These are phyloP conservation scores for Lactarius evosmus DNA, from an alignment of 768 basidiomycete genomes.

Conservation along the genomic window DNA sequence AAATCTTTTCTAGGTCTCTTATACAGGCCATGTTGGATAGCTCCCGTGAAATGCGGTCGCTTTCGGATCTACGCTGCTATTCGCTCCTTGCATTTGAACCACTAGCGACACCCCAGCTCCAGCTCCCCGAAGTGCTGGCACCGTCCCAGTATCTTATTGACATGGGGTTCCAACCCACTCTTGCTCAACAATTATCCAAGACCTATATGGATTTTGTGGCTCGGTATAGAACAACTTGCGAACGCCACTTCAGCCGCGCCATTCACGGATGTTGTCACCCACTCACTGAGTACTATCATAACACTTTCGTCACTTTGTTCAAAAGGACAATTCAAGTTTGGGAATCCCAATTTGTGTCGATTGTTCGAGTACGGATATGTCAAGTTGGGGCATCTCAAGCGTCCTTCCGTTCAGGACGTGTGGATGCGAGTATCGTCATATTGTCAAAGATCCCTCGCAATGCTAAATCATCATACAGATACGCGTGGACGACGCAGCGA, in stretches of 20 bases:
- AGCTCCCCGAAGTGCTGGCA: conserved; percentile 1
- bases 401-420: not conserved
- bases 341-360: not conserved
- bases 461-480: not conserved
- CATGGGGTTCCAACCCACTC: conserved; percentile 4
- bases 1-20: not conserved
- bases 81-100: not conserved
- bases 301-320: conserved; percentile 1
- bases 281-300: not conserved
- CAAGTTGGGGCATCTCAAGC: not conserved
- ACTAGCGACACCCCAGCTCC: not conserved
- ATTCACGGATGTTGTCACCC: not conserved
- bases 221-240: not conserved
- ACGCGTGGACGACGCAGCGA: conserved; percentile 1
- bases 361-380: not conserved
- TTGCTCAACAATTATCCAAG: not conserved
- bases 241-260: not conserved
- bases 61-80: not conserved
- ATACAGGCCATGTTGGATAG: not conserved
- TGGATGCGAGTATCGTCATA: not conserved
- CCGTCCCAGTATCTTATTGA: conserved; percentile 6
- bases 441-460: too few relatives aligned
- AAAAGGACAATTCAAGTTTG: not conserved
- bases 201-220: not conserved
- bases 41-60: not conserved